Conservation (phyloP, 192 early-diverging fungal species). For the Entomortierella lignicola region DNA sequence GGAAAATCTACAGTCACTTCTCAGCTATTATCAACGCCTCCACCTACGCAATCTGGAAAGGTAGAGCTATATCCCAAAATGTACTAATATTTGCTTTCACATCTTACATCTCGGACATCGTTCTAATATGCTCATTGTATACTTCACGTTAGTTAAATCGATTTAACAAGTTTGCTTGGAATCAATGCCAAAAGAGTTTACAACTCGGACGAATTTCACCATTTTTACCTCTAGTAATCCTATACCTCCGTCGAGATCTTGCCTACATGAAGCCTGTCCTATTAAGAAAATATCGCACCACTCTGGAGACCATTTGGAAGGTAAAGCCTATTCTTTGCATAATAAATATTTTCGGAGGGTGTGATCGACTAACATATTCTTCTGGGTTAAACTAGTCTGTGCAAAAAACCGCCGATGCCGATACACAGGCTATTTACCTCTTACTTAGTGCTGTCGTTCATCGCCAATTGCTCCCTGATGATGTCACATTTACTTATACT, state of each 20-base stretch:
- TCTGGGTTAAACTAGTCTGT: slow-evolving; percentile 16
- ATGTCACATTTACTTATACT: slow-evolving; percentile 48
- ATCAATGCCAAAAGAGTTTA: slow-evolving; percentile 49
- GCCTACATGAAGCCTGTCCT: slow-evolving; percentile 53
- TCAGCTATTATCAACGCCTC: background rate
- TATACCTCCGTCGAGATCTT: slow-evolving; percentile 55
- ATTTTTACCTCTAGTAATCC: slow-evolving; percentile 53
- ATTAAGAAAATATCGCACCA: slow-evolving; percentile 33
- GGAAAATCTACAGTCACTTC: slow-evolving; percentile 1
- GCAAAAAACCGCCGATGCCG: slow-evolving; percentile 31
- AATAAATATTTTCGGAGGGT: background rate
- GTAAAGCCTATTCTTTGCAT: slow-evolving; percentile 12
- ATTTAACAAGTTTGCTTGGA: slow-evolving; percentile 60
- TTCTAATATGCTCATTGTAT: background rate
- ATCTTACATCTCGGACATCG: too few species aligned
- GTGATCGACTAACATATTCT: background rate
- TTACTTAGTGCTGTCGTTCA: slow-evolving; percentile 53
- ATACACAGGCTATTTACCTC: slow-evolving; percentile 51
- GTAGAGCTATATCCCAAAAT: slow-evolving; percentile 3
- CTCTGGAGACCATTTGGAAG: slow-evolving; percentile 54
- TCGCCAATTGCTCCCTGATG: slow-evolving; percentile 46
- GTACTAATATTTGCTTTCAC: background rate
- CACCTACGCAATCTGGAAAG: slow-evolving; percentile 28
- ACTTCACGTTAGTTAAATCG: slow-evolving; percentile 36
- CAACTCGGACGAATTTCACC: slow-evolving; percentile 43